phyloP scores from a whole-genome alignment of 1,284 basidiomycete species.

The Tylopilus orsonianus region DNA sequence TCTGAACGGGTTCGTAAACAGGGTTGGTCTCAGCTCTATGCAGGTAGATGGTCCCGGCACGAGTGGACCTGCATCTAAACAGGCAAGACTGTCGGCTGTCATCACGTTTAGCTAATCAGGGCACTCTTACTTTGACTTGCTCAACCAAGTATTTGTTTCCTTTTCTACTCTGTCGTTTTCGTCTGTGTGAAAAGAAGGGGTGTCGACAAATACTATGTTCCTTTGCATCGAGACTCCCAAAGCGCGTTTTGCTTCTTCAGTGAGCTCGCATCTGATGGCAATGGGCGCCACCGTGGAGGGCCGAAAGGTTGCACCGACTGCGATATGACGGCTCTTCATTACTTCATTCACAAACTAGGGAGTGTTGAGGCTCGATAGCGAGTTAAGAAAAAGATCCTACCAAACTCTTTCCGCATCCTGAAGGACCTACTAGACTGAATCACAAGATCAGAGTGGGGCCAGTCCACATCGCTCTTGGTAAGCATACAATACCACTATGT shows the following conservation, averaged over 20 bases:
- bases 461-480: not conserved
- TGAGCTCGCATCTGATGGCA: conserved; percentile 18
- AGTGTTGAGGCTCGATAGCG: not conserved
- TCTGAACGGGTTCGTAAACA: not conserved
- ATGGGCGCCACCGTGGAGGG: not conserved
- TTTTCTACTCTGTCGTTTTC: not conserved
- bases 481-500: conserved; percentile 23
- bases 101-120: not conserved
- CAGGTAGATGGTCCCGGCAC: conserved; percentile 20
- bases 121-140: conserved; percentile 4
- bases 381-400: conserved; percentile 8
- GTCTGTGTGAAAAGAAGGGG: conserved; percentile 16
- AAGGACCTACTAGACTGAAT: conserved; percentile 19
- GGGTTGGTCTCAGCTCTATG: conserved; percentile 15
- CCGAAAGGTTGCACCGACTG: not conserved
- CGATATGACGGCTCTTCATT: not conserved
- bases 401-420: conserved; percentile 18
- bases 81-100: not conserved
- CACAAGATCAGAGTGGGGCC: conserved; percentile 4
- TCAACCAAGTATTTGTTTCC: conserved; percentile 10
- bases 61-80: conserved; percentile 14
- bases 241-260: not conserved
- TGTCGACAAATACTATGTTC: conserved; percentile 25
- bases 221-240: not conserved
- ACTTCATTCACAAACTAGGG: conserved; percentile 12